phyloP scores from a whole-genome alignment of 2,329 filamentous ascomycete genomes.

The Colletotrichum tamarilloi region DNA sequence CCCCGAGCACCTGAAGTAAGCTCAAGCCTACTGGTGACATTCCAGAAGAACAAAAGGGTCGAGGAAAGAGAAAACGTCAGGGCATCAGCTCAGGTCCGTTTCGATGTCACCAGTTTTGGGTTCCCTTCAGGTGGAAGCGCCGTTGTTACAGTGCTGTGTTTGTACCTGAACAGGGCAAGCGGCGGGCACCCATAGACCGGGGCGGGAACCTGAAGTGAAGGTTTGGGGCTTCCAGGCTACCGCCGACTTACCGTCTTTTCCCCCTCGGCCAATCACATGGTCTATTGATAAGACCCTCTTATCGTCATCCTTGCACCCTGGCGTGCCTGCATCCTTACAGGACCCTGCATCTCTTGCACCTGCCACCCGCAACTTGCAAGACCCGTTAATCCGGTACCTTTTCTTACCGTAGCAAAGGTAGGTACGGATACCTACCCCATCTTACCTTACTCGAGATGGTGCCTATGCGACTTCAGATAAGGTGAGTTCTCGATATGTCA shows the following conservation, averaged over 20 bases:
- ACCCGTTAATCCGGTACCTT: neutral
- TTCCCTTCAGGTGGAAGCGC: neutral
- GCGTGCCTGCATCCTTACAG: neutral
- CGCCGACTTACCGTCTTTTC: neutral
- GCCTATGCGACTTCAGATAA: neutral
- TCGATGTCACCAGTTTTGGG: neutral
- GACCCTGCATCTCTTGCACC: neutral
- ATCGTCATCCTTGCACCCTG: neutral
- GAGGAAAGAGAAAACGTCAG: neutral
- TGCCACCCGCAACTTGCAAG: neutral
- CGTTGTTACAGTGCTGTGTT: neutral
- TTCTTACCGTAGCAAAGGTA: neutral
- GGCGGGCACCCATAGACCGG: neutral
- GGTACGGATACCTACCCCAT: too few relatives aligned
- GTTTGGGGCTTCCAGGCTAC: conserved; percentile 3
- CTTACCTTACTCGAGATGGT: neutral
- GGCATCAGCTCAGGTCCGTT: neutral
- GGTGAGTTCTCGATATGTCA: neutral
- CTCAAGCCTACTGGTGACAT: neutral
- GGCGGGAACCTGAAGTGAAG: neutral
- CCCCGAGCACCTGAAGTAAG: neutral
- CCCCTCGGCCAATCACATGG: neutral
- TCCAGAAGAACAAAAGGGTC: neutral
- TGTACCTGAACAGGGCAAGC: neutral
- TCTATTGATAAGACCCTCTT: neutral